Evolutionary conservation across 441 rosid species (phyloP), one percentile per base, ranked within the genome.

Genomic region (Mallotus repandus): DNA sequence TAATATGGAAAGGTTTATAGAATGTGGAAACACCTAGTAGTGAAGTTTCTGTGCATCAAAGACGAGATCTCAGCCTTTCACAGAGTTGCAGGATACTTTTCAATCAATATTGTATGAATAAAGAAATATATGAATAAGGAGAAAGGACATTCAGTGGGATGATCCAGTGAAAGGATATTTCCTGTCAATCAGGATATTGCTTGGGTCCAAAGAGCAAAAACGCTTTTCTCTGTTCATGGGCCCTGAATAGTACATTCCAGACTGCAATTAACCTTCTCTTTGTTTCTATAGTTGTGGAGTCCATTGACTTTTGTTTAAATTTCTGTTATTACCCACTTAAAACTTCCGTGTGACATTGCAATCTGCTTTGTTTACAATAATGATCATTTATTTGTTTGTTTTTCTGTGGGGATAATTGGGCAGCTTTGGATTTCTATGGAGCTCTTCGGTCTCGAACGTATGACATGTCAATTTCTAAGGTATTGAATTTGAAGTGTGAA

Each of bases 381-480:
- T 18, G 35, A n/a, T 29, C 62, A 7, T 71, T 9, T 52, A n/a
- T 77, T 68, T 72, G 7, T 66, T 41, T 50, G 14, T 69, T 29
- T 71, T 72, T 67, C 72, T 45, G n/a, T 52, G 64, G 4, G 62
- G 5, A 11, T 71, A 70, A 29, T 16, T 65, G 68, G 65, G 73
- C 87, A 95, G 99, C 97, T 71, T 86, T 95, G 84, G 98, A 95
- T 81, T 96, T 93, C 80, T 93, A 93, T 77, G 97, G 99, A 81
- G 98, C 97, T 71, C 85, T 93, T 55, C 88, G 99, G 81, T 95
- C 98, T 18, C 88, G 94, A 69, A 95, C 97, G 67, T 95, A 90
- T 77, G 99, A 95, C 84, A 85, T 82, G 71, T 85, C 94, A 45
- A 93, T 95, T 79, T 87, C 86, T 52, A 86, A 89, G 98, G 98